Conservation (phyloP, 805 yeast species). For the Ogataea nakhonphanomensis region DNA sequence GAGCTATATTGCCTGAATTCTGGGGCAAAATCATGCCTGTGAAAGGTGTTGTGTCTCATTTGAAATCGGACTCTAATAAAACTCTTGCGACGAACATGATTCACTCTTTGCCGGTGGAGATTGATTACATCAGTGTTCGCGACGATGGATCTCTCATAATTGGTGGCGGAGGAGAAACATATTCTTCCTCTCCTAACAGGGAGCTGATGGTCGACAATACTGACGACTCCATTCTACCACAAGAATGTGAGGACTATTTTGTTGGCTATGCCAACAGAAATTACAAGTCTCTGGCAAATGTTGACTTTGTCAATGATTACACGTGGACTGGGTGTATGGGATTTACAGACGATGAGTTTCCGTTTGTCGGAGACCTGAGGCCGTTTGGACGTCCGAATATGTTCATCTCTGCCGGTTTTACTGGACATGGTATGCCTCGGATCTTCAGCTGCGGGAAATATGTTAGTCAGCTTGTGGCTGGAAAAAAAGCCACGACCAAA, state of each 20-base stretch:
- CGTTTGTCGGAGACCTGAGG: slow-evolving; percentile 41
- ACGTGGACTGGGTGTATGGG: slow-evolving; percentile 50
- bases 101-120: slow-evolving; percentile 22
- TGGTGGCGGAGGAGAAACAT: slow-evolving; percentile 33
- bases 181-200: slow-evolving; percentile 14
- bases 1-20: slow-evolving; percentile 27
- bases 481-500: slow-evolving; percentile 7
- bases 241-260: slow-evolving; percentile 25
- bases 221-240: slow-evolving; percentile 35
- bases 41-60: slow-evolving; percentile 33
- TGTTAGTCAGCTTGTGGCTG: slow-evolving; percentile 28
- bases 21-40: slow-evolving; percentile 33
- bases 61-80: slow-evolving; percentile 16
- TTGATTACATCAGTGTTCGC: slow-evolving; percentile 34
- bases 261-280: slow-evolving; percentile 29
- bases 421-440: slow-evolving; percentile 54
- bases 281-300: slow-evolving; percentile 21
- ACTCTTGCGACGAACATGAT: slow-evolving; percentile 16
- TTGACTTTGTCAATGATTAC: slow-evolving; percentile 31
- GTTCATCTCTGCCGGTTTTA: slow-evolving; percentile 43
- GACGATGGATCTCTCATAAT: slow-evolving; percentile 35
- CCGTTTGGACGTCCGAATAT: slow-evolving; percentile 27
- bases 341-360: slow-evolving; percentile 39
- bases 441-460: slow-evolving; percentile 39
- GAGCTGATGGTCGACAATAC: slow-evolving; percentile 21